A percentile compares a stretch with the other conserved stretches of the same genome.
phyloP scores from a whole-genome alignment of 1,284 basidiomycete genomes.

The Meira nashicola region DNA sequence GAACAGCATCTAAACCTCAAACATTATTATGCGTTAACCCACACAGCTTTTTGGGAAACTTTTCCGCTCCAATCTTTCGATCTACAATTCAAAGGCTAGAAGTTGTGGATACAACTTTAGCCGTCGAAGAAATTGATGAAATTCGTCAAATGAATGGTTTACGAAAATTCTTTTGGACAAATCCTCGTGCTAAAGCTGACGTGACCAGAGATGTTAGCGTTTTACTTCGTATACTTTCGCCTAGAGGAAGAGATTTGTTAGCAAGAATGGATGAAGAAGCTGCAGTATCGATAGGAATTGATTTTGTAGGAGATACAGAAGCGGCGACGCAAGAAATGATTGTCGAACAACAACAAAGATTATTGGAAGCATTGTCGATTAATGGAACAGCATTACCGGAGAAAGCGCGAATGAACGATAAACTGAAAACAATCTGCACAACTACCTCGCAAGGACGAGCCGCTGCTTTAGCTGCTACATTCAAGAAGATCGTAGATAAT shows the following conservation, averaged over 20 bases:
- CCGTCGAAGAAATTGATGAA: conserved; percentile 41
- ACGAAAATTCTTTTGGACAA: conserved; percentile 33
- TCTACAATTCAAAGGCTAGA: conserved; percentile 28
- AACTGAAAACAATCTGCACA: conserved; percentile 6
- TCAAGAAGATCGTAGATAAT: conserved; percentile 2
- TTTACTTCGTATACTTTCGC: conserved; percentile 24
- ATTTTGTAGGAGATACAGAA: conserved; percentile 6
- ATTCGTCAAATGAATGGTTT: conserved; percentile 40
- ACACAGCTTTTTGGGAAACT: conserved; percentile 44
- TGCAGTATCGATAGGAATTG: conserved; percentile 1
- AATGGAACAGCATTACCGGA: conserved; percentile 12
- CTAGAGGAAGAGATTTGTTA: not conserved
- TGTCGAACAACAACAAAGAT: not conserved
- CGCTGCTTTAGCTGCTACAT: conserved; percentile 3
- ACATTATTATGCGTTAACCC: conserved; percentile 45
- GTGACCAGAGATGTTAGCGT: conserved; percentile 30
- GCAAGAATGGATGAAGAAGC: not conserved
- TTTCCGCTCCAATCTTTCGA: conserved; percentile 45
- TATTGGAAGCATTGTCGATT: not conserved
- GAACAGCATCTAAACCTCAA: conserved; percentile 46
- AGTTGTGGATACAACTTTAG: conserved; percentile 44
- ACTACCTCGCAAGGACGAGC: conserved; percentile 4
- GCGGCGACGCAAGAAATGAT: not conserved
- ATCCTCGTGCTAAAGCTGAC: conserved; percentile 45
- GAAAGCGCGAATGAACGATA: not conserved